Percentiles rank a stretch among this genome's conserved stretches.
phyloP scores from a whole-genome alignment of 257 asterid species.

The Solanum pinnatisectum region DNA sequence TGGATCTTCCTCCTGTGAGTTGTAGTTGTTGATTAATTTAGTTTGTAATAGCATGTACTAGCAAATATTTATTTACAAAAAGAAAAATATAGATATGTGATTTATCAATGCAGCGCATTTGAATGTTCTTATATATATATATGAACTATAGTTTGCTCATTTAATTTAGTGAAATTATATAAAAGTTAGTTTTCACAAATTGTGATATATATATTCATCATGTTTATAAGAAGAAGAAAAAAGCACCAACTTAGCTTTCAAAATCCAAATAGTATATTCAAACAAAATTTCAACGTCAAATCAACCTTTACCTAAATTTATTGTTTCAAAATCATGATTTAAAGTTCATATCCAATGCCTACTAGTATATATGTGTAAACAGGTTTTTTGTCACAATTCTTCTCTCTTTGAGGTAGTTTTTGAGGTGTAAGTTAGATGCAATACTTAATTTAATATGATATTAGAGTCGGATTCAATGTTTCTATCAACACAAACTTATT shows the following conservation, averaged over 20 bases:
- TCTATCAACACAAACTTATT: background rate
- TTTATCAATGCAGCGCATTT: background rate
- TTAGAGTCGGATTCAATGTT: background rate
- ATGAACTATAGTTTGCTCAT: background rate
- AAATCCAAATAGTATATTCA: background rate
- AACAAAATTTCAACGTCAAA: background rate
- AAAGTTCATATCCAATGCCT: background rate
- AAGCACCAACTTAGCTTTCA: background rate
- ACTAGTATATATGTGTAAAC: background rate
- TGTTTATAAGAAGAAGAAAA: background rate
- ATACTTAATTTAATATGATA: no score
- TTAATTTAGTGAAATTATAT: background rate
- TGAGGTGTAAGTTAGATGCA: background rate
- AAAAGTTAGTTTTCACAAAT: background rate
- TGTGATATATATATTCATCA: background rate
- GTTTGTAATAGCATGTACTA: background rate
- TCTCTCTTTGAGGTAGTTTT: background rate
- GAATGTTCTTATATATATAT: background rate
- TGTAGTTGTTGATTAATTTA: background rate
- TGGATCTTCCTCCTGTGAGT: slow-evolving; percentile 48
- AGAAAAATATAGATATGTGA: background rate
- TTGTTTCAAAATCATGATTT: background rate
- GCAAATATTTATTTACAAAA: background rate
- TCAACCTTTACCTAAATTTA: background rate
- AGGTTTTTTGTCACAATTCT: background rate